phyloP scores from a whole-genome alignment of 768 basidiomycete genomes.

The Russula sp. region DNA sequence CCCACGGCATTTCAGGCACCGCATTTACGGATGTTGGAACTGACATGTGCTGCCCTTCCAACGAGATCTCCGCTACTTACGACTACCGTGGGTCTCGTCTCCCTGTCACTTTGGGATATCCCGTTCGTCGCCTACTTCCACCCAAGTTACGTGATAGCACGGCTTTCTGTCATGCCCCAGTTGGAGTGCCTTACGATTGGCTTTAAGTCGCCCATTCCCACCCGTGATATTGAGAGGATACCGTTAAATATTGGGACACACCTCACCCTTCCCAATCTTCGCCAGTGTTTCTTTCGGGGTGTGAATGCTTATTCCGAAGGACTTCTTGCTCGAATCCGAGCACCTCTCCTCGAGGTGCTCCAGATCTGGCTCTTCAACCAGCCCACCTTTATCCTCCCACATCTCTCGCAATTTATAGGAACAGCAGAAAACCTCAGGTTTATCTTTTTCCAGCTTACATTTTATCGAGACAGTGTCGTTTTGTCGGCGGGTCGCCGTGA shows the following conservation, averaged over 20 bases:
- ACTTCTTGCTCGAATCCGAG: neutral
- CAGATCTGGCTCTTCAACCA: neutral
- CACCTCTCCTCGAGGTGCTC: neutral
- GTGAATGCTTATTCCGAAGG: neutral
- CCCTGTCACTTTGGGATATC: neutral
- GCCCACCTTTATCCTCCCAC: neutral
- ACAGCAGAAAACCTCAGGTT: neutral
- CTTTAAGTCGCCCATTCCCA: neutral
- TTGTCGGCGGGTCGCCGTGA: neutral
- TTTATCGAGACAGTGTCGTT: neutral
- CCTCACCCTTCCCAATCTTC: neutral
- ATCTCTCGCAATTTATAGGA: neutral
- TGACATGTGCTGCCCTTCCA: neutral
- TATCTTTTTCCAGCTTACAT: neutral
- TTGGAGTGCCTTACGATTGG: neutral
- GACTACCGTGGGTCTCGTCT: neutral
- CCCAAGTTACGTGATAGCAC: neutral
- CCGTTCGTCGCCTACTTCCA: neutral
- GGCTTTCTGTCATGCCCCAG: neutral
- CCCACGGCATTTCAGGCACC: too few species aligned
- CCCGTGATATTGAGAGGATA: neutral
- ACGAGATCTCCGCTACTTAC: neutral
- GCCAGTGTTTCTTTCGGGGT: neutral
- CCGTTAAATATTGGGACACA: neutral
- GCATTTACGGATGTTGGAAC: neutral